Percentiles rank a stretch among this genome's conserved stretches.
These are phyloP conservation scores for Fragaria nilgerrensis DNA, from an alignment of 306 rosid genomes.

Conservation along the genomic window DNA sequence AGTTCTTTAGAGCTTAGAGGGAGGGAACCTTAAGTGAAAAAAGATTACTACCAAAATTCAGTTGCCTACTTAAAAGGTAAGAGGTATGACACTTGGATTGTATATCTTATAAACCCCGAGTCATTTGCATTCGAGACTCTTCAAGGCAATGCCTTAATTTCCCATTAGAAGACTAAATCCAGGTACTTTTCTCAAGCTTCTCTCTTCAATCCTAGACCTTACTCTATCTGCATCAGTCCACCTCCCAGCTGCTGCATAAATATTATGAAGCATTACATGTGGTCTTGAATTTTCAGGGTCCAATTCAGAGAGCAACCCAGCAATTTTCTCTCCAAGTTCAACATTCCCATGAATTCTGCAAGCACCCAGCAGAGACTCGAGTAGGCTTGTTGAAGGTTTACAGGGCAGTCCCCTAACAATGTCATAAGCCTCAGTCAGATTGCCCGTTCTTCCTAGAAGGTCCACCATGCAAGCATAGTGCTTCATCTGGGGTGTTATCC, in stretches of 20 bases:
- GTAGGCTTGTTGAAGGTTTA: slow-evolving; percentile 23
- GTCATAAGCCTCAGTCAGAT: slow-evolving; percentile 33
- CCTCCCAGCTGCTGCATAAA: slow-evolving; percentile 37
- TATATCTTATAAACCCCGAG: not conserved
- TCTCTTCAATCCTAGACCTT: slow-evolving; percentile 33
- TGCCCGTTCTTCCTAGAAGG: slow-evolving; percentile 38
- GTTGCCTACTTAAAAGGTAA: too few species aligned
- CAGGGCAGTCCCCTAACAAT: slow-evolving; percentile 22
- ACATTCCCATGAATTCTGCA: slow-evolving; percentile 32
- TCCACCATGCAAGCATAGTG: slow-evolving; percentile 39
- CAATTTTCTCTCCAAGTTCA: slow-evolving; percentile 27
- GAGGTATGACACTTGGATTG: too few species aligned
- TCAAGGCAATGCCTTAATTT: not conserved
- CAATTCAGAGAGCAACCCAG: slow-evolving; percentile 18
- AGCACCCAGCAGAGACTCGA: slow-evolving; percentile 34
- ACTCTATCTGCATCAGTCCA: slow-evolving; percentile 30
- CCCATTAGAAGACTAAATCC: slow-evolving; percentile 23
- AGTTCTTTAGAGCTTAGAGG: too few species aligned
- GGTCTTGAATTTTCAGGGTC: slow-evolving; percentile 29
- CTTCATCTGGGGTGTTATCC: slow-evolving; percentile 20
- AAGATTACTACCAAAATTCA: too few species aligned
- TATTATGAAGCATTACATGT: slow-evolving; percentile 31
- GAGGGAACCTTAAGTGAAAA: too few species aligned
- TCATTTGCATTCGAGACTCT: not conserved
- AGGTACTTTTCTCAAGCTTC: slow-evolving; percentile 23